These are phyloP conservation scores for Gossypium longicalyx DNA, from an alignment of 345 rosid species.

Conservation along the genomic window DNA sequence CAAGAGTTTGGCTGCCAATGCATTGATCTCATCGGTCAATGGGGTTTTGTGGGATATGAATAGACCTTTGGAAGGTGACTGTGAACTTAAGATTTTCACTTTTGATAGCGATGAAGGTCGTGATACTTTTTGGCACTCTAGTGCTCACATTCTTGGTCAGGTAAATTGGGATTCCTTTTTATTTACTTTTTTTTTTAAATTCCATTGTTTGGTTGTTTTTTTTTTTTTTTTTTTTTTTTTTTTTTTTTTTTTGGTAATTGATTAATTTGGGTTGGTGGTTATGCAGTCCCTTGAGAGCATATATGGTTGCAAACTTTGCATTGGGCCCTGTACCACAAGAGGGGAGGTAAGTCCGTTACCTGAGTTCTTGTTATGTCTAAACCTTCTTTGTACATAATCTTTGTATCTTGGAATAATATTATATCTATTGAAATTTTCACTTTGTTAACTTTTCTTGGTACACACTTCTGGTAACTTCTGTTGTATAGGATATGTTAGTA, in stretches of 20 bases:
- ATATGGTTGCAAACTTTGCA: slow-evolving; percentile 93
- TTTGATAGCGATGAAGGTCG: slow-evolving; percentile 81
- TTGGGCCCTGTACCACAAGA: slow-evolving; percentile 96
- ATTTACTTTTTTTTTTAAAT: neutral
- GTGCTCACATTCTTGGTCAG: slow-evolving; percentile 98
- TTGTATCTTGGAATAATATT: neutral
- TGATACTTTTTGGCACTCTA: slow-evolving; percentile 97
- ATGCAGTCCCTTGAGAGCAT: slow-evolving; percentile 73
- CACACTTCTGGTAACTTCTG: neutral
- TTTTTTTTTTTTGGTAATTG: neutral
- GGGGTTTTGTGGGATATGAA: slow-evolving; percentile 90
- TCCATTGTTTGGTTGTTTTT: neutral
- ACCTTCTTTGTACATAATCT: neutral
- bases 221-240: neutral
- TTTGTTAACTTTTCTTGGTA: neutral
- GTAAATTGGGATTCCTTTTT: slow-evolving; percentile 24
- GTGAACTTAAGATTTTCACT: slow-evolving; percentile 64
- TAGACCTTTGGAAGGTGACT: slow-evolving; percentile 74
- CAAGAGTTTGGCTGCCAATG: slow-evolving; percentile 61
- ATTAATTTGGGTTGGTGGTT: slow-evolving; percentile 7
- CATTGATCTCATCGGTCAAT: slow-evolving; percentile 70
- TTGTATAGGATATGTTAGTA: neutral
- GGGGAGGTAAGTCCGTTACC: slow-evolving; percentile 63
- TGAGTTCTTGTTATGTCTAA: neutral
- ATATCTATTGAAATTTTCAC: neutral